Percentiles rank a stretch among this genome's conserved stretches.
phyloP scores from a whole-genome alignment of 2,329 filamentous ascomycete species.

The Sclerotinia trifoliorum region DNA sequence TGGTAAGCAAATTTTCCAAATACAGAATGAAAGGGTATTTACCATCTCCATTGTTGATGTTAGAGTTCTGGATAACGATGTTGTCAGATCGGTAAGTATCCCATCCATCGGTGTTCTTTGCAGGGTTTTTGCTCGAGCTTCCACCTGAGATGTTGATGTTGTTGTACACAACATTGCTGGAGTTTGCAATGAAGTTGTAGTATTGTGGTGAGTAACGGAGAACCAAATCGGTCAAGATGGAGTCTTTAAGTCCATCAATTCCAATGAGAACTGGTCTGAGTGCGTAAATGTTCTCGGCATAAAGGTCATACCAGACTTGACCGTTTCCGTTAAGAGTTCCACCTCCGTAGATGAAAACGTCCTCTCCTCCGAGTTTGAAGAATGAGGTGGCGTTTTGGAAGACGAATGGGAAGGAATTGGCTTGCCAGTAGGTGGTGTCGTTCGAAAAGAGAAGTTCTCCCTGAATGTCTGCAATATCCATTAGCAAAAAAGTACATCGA shows the following conservation, averaged over 20 bases:
- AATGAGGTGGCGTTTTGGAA: conserved; percentile 68
- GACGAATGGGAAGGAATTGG: conserved; percentile 59
- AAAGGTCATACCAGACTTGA: conserved; percentile 58
- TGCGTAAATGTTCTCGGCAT: conserved; percentile 55
- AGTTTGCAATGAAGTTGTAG: conserved; percentile 67
- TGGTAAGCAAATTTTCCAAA: background rate
- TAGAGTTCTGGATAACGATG: conserved; percentile 65
- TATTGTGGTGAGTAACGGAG: conserved; percentile 58
- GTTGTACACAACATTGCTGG: conserved; percentile 61
- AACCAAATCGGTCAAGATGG: conserved; percentile 58
- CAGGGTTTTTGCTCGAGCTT: conserved; percentile 51
- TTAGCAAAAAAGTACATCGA: background rate
- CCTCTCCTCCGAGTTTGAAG: conserved; percentile 64
- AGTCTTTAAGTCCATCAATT: conserved; percentile 55
- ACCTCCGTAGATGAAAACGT: conserved; percentile 67
- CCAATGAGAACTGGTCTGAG: conserved; percentile 59
- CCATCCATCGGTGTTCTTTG: conserved; percentile 67
- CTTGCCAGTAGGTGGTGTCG: conserved; percentile 68
- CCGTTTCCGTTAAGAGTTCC: conserved; percentile 64
- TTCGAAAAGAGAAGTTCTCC: conserved; percentile 62
- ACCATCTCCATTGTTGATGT: conserved; percentile 62
- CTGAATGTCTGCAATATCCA: conserved; percentile 48
- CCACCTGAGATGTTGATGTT: conserved; percentile 59
- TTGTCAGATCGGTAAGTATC: conserved; percentile 61
- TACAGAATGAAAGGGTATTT: conserved; percentile 6